These are phyloP conservation scores for Saturnispora halmiae DNA, from an alignment of 805 yeast genomes.

Conservation along the genomic window DNA sequence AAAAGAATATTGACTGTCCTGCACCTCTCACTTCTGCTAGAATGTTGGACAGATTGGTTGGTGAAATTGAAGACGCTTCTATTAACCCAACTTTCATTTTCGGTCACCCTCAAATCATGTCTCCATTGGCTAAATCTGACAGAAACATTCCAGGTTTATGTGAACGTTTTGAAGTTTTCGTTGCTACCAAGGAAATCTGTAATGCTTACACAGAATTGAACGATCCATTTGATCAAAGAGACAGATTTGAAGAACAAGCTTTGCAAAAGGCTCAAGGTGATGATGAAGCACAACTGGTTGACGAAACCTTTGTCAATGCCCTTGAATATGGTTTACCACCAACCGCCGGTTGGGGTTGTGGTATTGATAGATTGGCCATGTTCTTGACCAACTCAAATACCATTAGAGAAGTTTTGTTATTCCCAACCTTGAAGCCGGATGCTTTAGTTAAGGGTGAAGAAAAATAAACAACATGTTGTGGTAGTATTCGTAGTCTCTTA, in stretches of 20 bases:
- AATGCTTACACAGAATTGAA: constrained; percentile 98
- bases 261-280: constrained; percentile 98
- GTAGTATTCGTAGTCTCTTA: neutral
- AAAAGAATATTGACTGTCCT: constrained; percentile 78
- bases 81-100: constrained; percentile 96
- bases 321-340: constrained; percentile 98
- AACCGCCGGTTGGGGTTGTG: constrained; percentile 99
- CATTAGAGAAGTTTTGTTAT: constrained; percentile 91
- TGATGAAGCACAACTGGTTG: constrained; percentile 95
- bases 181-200: constrained; percentile 96
- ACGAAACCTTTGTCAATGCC: constrained; percentile 95
- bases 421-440: constrained; percentile 99
- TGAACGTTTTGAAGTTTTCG: constrained; percentile 97
- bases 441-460: constrained; percentile 32
- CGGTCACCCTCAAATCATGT: constrained; percentile 99
- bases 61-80: constrained; percentile 89
- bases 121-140: constrained; percentile 95
- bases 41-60: constrained; percentile 96
- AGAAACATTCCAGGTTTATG: constrained; percentile 89
- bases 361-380: constrained; percentile 97
- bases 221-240: constrained; percentile 98
- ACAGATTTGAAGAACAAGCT: constrained; percentile 97
- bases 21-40: constrained; percentile 93
- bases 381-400: constrained; percentile 94
- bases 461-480: constrained; percentile 12